Evolutionary conservation across 2,329 filamentous ascomycete species (phyloP).

Genomic region (Verticillium longisporum): DNA sequence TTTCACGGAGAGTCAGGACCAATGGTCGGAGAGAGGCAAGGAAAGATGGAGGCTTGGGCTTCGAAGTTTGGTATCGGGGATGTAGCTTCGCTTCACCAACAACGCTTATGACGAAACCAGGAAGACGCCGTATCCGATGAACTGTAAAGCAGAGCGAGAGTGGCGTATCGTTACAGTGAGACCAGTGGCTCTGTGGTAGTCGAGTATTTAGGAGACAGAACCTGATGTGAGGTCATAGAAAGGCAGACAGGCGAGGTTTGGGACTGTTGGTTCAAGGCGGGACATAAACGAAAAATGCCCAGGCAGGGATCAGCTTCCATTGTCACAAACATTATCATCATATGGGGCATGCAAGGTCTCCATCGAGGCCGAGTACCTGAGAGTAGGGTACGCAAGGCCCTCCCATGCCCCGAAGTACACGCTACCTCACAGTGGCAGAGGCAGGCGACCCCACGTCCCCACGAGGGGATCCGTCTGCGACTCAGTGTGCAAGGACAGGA

Average conservation of each 20-base stretch:
- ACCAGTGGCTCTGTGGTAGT: background rate
- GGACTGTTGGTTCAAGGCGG: conserved; percentile 4
- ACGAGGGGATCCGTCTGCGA: background rate
- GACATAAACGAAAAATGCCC: conserved; percentile 4
- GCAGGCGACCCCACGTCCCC: background rate
- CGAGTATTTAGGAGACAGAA: background rate
- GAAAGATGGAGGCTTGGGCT: background rate
- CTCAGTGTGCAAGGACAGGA: background rate
- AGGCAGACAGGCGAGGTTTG: conserved; percentile 5
- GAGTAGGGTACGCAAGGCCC: background rate
- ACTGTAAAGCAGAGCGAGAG: background rate
- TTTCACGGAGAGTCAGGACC: background rate
- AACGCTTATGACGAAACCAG: background rate
- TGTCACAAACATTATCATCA: conserved; percentile 9
- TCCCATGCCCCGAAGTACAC: background rate
- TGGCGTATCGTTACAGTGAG: background rate
- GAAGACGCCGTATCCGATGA: background rate
- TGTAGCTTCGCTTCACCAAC: background rate
- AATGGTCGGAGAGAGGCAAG: background rate
- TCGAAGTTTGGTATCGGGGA: background rate
- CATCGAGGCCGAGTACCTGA: background rate
- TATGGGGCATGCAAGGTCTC: background rate
- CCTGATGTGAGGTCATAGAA: conserved; percentile 1
- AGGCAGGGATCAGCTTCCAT: conserved; percentile 8
- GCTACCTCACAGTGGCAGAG: background rate